Evolutionary conservation across 306 rosid species (phyloP).

Genomic region (Fragaria ananassa): DNA sequence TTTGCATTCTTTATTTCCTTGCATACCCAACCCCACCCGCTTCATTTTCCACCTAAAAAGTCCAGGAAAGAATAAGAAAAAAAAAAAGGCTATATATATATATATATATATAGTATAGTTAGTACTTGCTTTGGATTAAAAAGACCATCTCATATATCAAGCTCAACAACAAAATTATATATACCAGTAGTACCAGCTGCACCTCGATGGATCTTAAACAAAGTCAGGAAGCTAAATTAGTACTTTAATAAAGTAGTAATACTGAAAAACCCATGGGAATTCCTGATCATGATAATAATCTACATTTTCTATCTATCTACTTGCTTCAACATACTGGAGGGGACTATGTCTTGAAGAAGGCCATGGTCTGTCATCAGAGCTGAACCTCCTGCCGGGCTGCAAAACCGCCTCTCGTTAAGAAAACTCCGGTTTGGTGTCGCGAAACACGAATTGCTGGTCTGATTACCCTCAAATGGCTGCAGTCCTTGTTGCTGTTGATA

Average conservation of each 20-base stretch:
- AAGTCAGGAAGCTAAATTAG: slow-evolving; percentile 35
- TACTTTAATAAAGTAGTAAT: slow-evolving; percentile 22
- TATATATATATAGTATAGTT: not conserved
- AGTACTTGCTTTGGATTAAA: not conserved
- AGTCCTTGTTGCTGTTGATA: slow-evolving; percentile 24
- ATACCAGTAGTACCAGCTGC: slow-evolving; percentile 25
- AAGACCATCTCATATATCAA: not conserved
- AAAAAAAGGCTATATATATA: not conserved
- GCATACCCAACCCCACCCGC: slow-evolving; percentile 24
- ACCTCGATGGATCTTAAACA: slow-evolving; percentile 4
- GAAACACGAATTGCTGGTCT: slow-evolving; percentile 1
- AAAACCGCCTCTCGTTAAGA: slow-evolving; percentile 45
- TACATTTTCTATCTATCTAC: not conserved
- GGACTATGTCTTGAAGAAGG: slow-evolving; percentile 72
- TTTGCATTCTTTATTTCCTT: slow-evolving; percentile 8
- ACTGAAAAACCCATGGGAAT: not conserved
- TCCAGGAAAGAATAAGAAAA: not conserved
- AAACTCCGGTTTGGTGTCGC: not conserved
- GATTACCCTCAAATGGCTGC: slow-evolving; percentile 22
- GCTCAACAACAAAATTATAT: not conserved
- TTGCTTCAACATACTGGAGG: slow-evolving; percentile 61
- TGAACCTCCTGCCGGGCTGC: slow-evolving; percentile 32
- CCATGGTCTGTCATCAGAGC: slow-evolving; percentile 46
- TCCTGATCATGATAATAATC: not conserved
- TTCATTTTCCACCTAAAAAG: slow-evolving; percentile 9